A percentile compares a stretch with the other conserved stretches of the same genome.
phyloP scores from a whole-genome alignment of 148 eudicot species.

The Euryodendron excelsum region DNA sequence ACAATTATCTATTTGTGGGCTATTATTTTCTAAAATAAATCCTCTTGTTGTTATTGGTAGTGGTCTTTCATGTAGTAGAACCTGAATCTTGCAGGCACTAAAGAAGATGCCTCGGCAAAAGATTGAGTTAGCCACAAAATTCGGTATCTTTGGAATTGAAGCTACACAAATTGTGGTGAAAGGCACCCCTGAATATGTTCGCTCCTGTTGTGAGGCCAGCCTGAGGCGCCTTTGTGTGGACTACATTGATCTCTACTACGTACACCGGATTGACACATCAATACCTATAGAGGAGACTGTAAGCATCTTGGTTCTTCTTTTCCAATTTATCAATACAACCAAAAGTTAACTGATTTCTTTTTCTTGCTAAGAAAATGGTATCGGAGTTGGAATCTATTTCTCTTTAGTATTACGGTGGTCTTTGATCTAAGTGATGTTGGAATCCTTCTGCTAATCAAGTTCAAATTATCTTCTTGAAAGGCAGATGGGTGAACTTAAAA shows the following conservation, averaged over 20 bases:
- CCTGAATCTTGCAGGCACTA: slow-evolving; percentile 48
- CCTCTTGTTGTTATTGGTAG: neutral
- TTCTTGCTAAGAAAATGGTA: neutral
- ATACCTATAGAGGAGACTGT: slow-evolving; percentile 77
- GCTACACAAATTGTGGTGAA: slow-evolving; percentile 34
- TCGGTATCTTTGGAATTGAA: slow-evolving; percentile 45
- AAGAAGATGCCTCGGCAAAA: slow-evolving; percentile 71
- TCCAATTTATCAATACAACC: neutral
- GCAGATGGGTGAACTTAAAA: slow-evolving; percentile 74
- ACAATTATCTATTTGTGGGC: neutral
- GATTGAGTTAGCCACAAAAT: slow-evolving; percentile 79
- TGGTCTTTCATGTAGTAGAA: slow-evolving; percentile 4
- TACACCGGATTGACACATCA: slow-evolving; percentile 61
- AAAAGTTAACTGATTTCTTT: neutral
- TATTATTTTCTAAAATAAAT: neutral
- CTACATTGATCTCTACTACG: slow-evolving; percentile 67
- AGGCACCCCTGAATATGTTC: slow-evolving; percentile 60
- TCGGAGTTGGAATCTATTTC: neutral
- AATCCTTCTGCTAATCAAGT: neutral
- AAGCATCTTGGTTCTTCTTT: slow-evolving; percentile 19
- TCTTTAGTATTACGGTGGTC: neutral
- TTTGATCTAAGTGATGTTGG: neutral
- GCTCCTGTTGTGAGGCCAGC: slow-evolving; percentile 72
- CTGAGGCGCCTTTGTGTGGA: slow-evolving; percentile 65
- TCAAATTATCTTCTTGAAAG: neutral